phyloP scores from a whole-genome alignment of 805 yeast species.

The Debaryomyces tyrocola region DNA sequence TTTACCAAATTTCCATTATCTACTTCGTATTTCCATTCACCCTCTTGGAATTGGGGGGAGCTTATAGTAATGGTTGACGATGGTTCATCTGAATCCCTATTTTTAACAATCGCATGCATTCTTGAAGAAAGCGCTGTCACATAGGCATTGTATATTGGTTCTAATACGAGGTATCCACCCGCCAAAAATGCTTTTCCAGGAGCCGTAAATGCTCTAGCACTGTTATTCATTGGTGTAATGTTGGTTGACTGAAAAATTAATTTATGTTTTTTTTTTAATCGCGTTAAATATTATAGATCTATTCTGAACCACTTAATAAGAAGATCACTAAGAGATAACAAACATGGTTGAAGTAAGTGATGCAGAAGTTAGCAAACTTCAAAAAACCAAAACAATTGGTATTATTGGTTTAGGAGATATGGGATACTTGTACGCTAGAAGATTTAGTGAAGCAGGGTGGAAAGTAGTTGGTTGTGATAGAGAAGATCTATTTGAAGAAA shows the following conservation, averaged over 20 bases:
- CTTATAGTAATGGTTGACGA: constrained; percentile 40
- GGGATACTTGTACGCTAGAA: constrained; percentile 85
- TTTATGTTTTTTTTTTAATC: neutral
- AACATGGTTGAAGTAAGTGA: neutral
- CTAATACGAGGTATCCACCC: constrained; percentile 92
- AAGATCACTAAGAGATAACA: too few species aligned
- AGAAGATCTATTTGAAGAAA: constrained; percentile 57
- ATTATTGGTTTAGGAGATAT: constrained; percentile 96
- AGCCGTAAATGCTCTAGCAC: constrained; percentile 68
- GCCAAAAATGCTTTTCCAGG: constrained; percentile 95
- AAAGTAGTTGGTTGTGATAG: constrained; percentile 84
- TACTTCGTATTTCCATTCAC: constrained; percentile 63
- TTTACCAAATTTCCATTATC: constrained; percentile 13
- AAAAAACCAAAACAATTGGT: constrained; percentile 63
- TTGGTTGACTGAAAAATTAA: neutral
- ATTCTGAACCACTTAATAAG: neutral
- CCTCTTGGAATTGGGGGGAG: constrained; percentile 78
- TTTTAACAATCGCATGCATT: constrained; percentile 72
- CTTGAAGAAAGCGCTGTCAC: constrained; percentile 87
- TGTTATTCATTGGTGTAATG: constrained; percentile 1
- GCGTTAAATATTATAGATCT: neutral
- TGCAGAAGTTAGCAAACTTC: constrained; percentile 7
- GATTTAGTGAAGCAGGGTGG: constrained; percentile 85
- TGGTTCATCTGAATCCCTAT: constrained; percentile 3
- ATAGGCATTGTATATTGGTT: constrained; percentile 70